Evolutionary conservation across 1,284 basidiomycete genomes (phyloP), one percentile per base, ranked within the genome.

Genomic region (Ceratobasidium sp.): DNA sequence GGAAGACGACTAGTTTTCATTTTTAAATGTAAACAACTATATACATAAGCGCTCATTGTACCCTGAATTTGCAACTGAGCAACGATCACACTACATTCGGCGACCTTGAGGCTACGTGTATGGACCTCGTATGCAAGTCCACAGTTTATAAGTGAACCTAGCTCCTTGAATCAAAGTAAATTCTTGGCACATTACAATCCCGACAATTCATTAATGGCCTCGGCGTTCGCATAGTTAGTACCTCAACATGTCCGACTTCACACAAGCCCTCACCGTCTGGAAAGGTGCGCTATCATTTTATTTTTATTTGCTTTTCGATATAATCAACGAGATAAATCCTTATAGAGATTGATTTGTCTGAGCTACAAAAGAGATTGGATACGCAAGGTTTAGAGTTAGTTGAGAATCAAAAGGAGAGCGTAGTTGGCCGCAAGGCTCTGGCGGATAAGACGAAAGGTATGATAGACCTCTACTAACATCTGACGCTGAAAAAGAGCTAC

Each of bases 391-490:
- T 97, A 52, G 94, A 97, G 81, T 85, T 97, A 9, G 96, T 97
- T n/a, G 94, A 97, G 84, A 95, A 96, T 81, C 95, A 97, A 84
- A 97, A 97, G 83, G 96, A 97, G 84, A 94, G 92, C 76, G 86
- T 97, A 59, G 85, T 97, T 1, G 94, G 94, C n/a, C 86, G 96
- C 50, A 98, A 97, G 81, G 91, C 89, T 72, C 84, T 97, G 18
- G 93, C 96, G 0, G 96, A 98, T 81, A 90, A 92, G 79, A 98
- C 96, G 0, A 92, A 96, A 84, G 96, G 96, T 93, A 52, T 21
- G 81, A 16, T 48, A 9, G n/a, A n/a, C 28, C 18, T 6, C 36
- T 14, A 18, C 16, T 12, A 9, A 16, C 41, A 3, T 26, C 23
- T 28, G 23, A 45, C 26, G 46, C 36, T 71, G 12, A 52, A 28